These are phyloP conservation scores for Colletotrichum tamarilloi DNA, from an alignment of 2,329 filamentous ascomycete species.

Conservation along the genomic window DNA sequence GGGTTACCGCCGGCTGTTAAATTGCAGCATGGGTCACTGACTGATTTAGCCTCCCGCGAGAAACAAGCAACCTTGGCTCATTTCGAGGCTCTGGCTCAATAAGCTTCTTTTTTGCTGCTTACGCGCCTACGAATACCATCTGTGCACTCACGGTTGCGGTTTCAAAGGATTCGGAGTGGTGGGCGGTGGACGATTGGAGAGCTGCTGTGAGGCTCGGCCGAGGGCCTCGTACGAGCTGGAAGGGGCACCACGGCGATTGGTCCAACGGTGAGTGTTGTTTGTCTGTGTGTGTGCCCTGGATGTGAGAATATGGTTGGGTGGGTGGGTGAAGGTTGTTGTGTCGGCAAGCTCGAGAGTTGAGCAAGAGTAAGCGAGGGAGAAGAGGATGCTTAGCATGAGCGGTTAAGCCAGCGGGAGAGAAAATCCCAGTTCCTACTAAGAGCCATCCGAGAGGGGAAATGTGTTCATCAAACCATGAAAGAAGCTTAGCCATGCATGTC, in stretches of 20 bases:
- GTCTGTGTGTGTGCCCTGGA: neutral
- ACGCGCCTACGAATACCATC: neutral
- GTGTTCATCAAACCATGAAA: neutral
- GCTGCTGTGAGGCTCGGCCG: neutral
- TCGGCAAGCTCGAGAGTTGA: neutral
- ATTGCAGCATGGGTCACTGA: neutral
- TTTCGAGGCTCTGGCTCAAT: neutral
- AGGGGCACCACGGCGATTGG: neutral
- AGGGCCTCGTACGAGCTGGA: neutral
- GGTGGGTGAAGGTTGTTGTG: too few relatives aligned
- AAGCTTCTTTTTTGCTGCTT: neutral
- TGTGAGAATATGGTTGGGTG: too few relatives aligned
- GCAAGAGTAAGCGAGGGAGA: neutral
- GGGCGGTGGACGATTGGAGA: too few relatives aligned
- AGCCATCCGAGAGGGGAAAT: neutral
- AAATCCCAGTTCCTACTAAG: too few relatives aligned
- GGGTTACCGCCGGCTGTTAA: neutral
- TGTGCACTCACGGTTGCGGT: neutral
- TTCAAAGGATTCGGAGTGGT: neutral
- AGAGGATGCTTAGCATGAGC: neutral
- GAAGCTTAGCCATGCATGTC: neutral
- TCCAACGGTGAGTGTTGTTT: neutral
- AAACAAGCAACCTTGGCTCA: neutral
- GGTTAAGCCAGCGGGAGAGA: neutral
- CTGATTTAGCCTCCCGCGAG: neutral